Evolutionary conservation across 2,329 filamentous ascomycete genomes (phyloP).

Genomic region (Aureobasidium sp.): DNA sequence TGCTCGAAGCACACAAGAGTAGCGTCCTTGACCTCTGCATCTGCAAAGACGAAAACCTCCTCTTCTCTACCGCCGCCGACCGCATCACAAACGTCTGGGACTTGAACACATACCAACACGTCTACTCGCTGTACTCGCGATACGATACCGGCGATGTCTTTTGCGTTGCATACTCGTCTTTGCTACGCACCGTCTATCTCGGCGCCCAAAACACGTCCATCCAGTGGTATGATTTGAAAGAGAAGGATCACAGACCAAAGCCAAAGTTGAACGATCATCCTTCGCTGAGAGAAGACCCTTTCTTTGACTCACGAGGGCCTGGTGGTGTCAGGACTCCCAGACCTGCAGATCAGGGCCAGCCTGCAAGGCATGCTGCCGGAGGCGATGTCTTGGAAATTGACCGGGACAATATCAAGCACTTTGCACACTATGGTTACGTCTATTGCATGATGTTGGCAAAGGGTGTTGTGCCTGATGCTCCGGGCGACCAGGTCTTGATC

Average conservation of each 20-base stretch:
- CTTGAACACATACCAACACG: conserved; percentile 62
- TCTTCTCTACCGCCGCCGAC: conserved; percentile 91
- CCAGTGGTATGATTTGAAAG: conserved; percentile 76
- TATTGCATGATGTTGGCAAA: conserved; percentile 89
- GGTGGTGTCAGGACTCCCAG: conserved; percentile 72
- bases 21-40: conserved; percentile 82
- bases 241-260: conserved; percentile 50
- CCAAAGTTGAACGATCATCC: conserved; percentile 62
- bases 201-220: conserved; percentile 93
- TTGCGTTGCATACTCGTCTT: conserved; percentile 78
- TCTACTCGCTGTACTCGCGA: conserved; percentile 85
- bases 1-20: conserved; percentile 81
- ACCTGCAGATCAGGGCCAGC: conserved; percentile 48
- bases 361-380: conserved; percentile 42
- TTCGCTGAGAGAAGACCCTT: conserved; percentile 69
- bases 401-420: conserved; percentile 70
- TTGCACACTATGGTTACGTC: conserved; percentile 91
- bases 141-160: conserved; percentile 96
- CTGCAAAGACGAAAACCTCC: conserved; percentile 61
- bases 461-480: conserved; percentile 60
- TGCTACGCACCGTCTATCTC: conserved; percentile 75
- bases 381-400: conserved; percentile 72
- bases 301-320: conserved; percentile 86
- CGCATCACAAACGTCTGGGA: conserved; percentile 93
- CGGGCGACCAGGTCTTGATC: conserved; percentile 70